Evolutionary conservation across 78 protist species (phyloP), one percentile per base, ranked within the genome.

Genomic region (Dictyostelium purpureum): DNA sequence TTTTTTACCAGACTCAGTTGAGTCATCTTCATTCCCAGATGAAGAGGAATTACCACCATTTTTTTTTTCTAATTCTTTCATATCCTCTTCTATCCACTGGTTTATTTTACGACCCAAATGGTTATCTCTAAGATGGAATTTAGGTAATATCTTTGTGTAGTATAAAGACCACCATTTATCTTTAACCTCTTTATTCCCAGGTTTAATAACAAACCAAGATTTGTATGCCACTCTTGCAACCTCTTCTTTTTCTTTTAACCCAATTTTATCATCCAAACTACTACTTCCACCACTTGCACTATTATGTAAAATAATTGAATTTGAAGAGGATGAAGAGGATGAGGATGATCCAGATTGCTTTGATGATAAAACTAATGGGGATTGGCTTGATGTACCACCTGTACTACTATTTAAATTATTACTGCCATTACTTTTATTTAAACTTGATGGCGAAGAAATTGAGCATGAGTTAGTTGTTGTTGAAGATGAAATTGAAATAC

Each of bases 41-140:
- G 70, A 45, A 61, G 61, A 61, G 12, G 35, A 21, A 24, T 19
- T 26, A 21, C 52, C 73, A 63, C 71, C 76, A 6, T 42, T 40
- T 80, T 80, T 75, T 35, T 65, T 67, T 35, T 67, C 89, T 2
- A 67, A 16, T 11, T 80, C 89, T 43, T 49, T 80, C 89, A 80
- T 80, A 67, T 80, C 89, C 26, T 80, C 89, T 80, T 80, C 89
- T 19, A 80, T 80, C 89, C 89, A 80, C 67, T 80, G 89, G 37
- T 80, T 80, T 4, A 80, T 80, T 67, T 80, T 80, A 45, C 89
- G 70, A 31, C 89, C 89, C 4, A 80, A 37, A 51, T 80, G 89
- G 21, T 80, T 80, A 51, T 80, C 89, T 37, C 89, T 26, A 21
- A 80, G 47, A 80, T 80, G 89, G 51, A 47, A 80, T 51, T 80